Evolutionary conservation across 805 yeast genomes (phyloP).

Genomic region (Metschnikowia kofuensis): DNA sequence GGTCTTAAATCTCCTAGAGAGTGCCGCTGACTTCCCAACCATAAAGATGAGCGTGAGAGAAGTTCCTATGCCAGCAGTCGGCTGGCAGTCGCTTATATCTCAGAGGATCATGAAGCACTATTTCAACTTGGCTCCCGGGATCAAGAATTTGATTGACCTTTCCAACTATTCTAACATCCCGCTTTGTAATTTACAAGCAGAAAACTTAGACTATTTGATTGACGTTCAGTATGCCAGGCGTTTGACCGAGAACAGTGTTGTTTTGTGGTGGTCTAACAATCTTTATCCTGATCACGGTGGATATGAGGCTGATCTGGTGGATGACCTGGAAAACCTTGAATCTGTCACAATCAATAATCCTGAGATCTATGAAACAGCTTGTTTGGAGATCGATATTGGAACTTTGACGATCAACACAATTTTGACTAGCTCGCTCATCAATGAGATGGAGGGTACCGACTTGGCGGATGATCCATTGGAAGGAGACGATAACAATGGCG

Average conservation of each 20-base stretch:
- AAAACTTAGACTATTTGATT: constrained; percentile 71
- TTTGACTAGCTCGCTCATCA: constrained; percentile 75
- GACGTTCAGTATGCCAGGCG: constrained; percentile 86
- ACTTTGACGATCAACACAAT: constrained; percentile 85
- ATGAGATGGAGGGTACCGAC: constrained; percentile 86
- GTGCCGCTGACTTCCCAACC: constrained; percentile 57
- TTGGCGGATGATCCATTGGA: constrained; percentile 48
- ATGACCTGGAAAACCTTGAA: constrained; percentile 56
- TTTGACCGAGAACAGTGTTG: constrained; percentile 58
- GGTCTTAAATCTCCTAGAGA: constrained; percentile 44
- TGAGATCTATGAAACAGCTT: constrained; percentile 72
- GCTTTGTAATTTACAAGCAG: constrained; percentile 77
- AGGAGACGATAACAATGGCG: constrained; percentile 38
- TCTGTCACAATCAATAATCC: constrained; percentile 75
- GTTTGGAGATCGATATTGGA: constrained; percentile 73
- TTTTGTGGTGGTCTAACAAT: constrained; percentile 90
- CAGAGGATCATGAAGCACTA: constrained; percentile 67
- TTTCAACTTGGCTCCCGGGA: constrained; percentile 71
- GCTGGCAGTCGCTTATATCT: constrained; percentile 73
- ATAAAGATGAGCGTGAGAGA: constrained; percentile 60
- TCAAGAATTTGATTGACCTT: constrained; percentile 59
- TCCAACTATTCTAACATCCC: constrained; percentile 81
- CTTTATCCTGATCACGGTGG: constrained; percentile 88
- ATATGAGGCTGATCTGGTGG: constrained; percentile 55
- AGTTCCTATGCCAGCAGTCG: constrained; percentile 63